A percentile compares a stretch with the other conserved stretches of the same genome.
Evolutionary conservation across 2,329 filamentous ascomycete species (phyloP).

Genomic region (Apiospora pterosperma): DNA sequence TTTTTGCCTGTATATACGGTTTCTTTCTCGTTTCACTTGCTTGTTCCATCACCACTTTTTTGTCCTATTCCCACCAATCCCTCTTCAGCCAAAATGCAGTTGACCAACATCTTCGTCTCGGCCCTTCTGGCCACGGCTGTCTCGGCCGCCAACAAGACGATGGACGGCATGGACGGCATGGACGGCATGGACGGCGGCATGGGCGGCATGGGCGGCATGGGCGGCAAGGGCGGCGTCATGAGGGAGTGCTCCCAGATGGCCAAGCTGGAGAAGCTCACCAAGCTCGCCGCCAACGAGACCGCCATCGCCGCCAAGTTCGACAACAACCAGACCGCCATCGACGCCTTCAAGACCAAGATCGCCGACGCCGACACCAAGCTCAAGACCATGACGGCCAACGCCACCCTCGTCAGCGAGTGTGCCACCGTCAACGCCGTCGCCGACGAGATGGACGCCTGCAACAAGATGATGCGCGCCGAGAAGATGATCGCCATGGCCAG

Average conservation of each 20-base stretch:
- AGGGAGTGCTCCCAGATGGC: slow-evolving; percentile 29
- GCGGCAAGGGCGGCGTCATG: slow-evolving; percentile 10
- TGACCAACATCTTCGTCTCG: slow-evolving; percentile 12
- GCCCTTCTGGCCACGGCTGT: slow-evolving; percentile 11
- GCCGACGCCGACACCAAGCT: slow-evolving; percentile 25
- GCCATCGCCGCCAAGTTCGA: slow-evolving; percentile 28
- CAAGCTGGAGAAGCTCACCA: slow-evolving; percentile 25
- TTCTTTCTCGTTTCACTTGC: background rate
- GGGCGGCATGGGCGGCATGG: slow-evolving; percentile 11
- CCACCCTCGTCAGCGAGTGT: slow-evolving; percentile 32
- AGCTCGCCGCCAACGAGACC: slow-evolving; percentile 32
- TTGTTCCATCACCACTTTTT: background rate
- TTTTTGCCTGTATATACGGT: slow-evolving; percentile 1
- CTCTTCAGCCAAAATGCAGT: slow-evolving; percentile 18
- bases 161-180: slow-evolving; percentile 8
- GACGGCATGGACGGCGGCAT: slow-evolving; percentile 14
- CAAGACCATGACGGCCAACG: slow-evolving; percentile 28
- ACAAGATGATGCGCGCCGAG: slow-evolving; percentile 24
- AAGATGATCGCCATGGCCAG: slow-evolving; percentile 18
- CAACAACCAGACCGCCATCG: slow-evolving; percentile 33
- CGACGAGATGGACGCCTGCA: slow-evolving; percentile 24
- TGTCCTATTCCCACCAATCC: background rate
- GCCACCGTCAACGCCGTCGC: slow-evolving; percentile 27
- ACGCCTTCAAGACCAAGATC: slow-evolving; percentile 34
- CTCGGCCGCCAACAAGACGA: slow-evolving; percentile 14